Evolutionary conservation across 768 basidiomycete species (phyloP).

Genomic region (Arthromyces matolae): DNA sequence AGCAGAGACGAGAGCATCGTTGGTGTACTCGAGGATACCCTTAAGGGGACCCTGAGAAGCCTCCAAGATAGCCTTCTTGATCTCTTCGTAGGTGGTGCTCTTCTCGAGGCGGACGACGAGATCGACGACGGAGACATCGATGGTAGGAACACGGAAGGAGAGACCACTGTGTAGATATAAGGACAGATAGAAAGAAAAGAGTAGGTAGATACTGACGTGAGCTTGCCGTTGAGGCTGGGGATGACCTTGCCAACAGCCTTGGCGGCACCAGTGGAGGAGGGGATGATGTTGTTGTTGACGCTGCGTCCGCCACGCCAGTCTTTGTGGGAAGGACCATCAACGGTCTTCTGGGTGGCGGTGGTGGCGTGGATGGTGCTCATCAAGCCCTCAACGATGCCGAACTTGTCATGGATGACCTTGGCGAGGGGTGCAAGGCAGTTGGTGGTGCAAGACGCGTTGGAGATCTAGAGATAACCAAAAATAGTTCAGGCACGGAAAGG

Average conservation of each 20-base stretch:
- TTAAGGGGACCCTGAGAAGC: slow-evolving; percentile 69
- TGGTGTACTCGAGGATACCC: slow-evolving; percentile 87
- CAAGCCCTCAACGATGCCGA: slow-evolving; percentile 92
- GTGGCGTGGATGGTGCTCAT: slow-evolving; percentile 99
- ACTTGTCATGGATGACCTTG: slow-evolving; percentile 97
- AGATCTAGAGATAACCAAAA: slow-evolving; percentile 52
- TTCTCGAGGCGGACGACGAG: slow-evolving; percentile 92
- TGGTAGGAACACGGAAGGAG: slow-evolving; percentile 94
- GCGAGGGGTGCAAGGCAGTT: slow-evolving; percentile 99
- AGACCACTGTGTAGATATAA: slow-evolving; percentile 57
- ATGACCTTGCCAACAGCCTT: slow-evolving; percentile 99
- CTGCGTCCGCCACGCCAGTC: slow-evolving; percentile 98
- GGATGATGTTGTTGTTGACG: slow-evolving; percentile 98
- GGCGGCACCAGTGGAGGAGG: slow-evolving; percentile 97
- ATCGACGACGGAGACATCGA: slow-evolving; percentile 97
- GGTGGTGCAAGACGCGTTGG: slow-evolving; percentile 99
- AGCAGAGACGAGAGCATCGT: slow-evolving; percentile 89
- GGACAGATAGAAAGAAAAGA: background rate
- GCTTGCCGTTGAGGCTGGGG: slow-evolving; percentile 92
- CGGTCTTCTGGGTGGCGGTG: slow-evolving; percentile 93
- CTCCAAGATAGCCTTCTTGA: slow-evolving; percentile 81
- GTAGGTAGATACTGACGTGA: slow-evolving; percentile 65
- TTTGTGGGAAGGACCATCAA: slow-evolving; percentile 91
- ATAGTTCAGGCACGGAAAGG: slow-evolving; percentile 4
- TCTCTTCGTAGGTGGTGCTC: slow-evolving; percentile 79